Evolutionary conservation across 345 rosid species (phyloP).

Genomic region (Brassica incana): DNA sequence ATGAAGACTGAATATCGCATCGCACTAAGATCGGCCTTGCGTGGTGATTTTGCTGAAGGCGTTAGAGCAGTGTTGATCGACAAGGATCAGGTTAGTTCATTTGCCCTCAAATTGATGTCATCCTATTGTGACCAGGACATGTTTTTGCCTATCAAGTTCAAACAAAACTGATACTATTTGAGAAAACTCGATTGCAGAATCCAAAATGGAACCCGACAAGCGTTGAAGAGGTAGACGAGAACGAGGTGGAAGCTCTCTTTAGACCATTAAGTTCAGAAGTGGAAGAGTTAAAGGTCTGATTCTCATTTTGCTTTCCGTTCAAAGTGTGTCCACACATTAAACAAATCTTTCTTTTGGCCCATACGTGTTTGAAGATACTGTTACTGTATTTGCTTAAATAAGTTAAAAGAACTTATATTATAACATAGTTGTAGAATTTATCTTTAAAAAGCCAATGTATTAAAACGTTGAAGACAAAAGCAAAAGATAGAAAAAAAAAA

Average conservation of each 20-base stretch:
- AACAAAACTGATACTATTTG: not conserved
- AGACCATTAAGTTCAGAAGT: constrained; percentile 54
- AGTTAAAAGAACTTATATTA: not conserved
- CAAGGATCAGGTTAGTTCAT: not conserved
- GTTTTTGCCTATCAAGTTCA: not conserved
- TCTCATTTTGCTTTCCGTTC: not conserved
- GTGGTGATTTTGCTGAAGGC: constrained; percentile 45
- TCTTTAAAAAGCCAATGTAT: constrained; percentile 9
- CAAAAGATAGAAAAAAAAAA: not conserved
- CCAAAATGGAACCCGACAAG: constrained; percentile 83
- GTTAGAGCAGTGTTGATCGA: not conserved
- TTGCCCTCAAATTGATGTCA: not conserved
- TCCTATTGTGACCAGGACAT: not conserved
- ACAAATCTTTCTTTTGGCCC: constrained; percentile 15
- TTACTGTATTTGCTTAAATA: not conserved
- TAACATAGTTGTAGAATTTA: not conserved
- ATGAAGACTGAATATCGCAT: constrained; percentile 50
- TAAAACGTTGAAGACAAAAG: not conserved
- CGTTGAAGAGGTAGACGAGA: constrained; percentile 61
- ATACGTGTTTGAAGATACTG: constrained; percentile 1
- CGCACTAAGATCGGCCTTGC: not conserved
- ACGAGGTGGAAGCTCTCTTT: constrained; percentile 72
- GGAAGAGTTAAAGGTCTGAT: constrained; percentile 59
- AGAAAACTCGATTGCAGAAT: constrained; percentile 52
- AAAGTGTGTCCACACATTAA: constrained; percentile 7